These are phyloP conservation scores for Nannizziopsis barbatae DNA, from an alignment of 2,329 filamentous ascomycete species.

Conservation along the genomic window DNA sequence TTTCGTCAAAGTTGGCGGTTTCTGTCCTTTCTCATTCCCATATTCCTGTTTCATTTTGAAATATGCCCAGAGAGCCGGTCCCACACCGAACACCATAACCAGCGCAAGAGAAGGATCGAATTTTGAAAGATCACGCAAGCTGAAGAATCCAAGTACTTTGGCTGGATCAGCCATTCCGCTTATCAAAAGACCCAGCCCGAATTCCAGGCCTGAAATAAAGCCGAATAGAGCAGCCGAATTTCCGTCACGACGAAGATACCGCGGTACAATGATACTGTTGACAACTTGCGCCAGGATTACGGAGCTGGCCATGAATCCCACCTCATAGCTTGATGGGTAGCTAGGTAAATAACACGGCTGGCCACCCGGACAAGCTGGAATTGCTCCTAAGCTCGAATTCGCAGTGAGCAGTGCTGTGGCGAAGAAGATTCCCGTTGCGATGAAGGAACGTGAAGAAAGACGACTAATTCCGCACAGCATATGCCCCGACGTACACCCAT, in stretches of 20 bases:
- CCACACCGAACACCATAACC: constrained; percentile 40
- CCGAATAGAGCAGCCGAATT: constrained; percentile 29
- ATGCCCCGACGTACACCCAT: constrained; percentile 46
- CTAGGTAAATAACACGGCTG: constrained; percentile 38
- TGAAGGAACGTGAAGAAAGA: constrained; percentile 39
- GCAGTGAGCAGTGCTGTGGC: constrained; percentile 35
- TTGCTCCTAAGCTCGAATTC: constrained; percentile 26
- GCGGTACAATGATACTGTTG: constrained; percentile 28
- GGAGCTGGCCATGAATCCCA: constrained; percentile 27
- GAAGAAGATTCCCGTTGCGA: constrained; percentile 39
- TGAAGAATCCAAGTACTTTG: constrained; percentile 43
- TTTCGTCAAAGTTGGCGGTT: constrained; percentile 34
- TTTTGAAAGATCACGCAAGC: constrained; percentile 31
- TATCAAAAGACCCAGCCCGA: constrained; percentile 42
- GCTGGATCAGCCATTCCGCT: constrained; percentile 42
- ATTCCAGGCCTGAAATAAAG: constrained; percentile 40
- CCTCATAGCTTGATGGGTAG: constrained; percentile 32
- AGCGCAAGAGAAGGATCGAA: constrained; percentile 43
- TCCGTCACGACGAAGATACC: constrained; percentile 21
- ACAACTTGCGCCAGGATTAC: constrained; percentile 23
- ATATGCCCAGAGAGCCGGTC: constrained; percentile 36
- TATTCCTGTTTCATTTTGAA: constrained; percentile 23
- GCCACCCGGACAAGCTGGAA: constrained; percentile 30
- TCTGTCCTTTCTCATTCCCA: constrained; percentile 20
- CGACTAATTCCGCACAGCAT: constrained; percentile 45